Conservation (phyloP, 2,329 filamentous ascomycete species). For the Huntiella moniliformis region DNA sequence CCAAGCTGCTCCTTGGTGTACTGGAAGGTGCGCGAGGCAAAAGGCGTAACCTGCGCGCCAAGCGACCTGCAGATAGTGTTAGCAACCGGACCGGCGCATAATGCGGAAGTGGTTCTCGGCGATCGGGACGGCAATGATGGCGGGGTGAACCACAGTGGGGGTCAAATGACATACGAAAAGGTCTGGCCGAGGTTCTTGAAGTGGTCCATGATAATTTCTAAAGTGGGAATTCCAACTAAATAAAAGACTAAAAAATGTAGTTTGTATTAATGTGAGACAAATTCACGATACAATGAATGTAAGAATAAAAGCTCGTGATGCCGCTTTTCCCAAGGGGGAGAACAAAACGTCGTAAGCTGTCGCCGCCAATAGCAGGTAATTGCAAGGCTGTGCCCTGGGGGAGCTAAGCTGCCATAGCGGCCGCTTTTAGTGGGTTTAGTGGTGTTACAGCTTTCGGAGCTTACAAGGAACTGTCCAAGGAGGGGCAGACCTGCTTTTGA, state of each 20-base stretch:
- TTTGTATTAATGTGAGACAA: neutral
- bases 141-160: neutral
- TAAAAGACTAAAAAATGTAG: neutral
- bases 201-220: slow-evolving; percentile 6
- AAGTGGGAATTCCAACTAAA: neutral
- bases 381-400: no score
- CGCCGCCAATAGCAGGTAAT: no score
- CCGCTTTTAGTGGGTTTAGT: no score
- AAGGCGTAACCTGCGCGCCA: slow-evolving; percentile 75
- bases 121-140: neutral
- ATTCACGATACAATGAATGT: neutral
- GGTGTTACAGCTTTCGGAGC: no score
- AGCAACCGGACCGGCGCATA: no score
- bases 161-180: slow-evolving; percentile 11
- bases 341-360: neutral
- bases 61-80: slow-evolving; percentile 24
- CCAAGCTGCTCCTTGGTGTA: slow-evolving; percentile 96
- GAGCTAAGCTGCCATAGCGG: no score
- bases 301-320: neutral
- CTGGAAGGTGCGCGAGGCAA: slow-evolving; percentile 85
- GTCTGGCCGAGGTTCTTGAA: slow-evolving; percentile 12
- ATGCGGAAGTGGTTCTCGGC: no score
- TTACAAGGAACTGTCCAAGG: no score
- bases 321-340: neutral
- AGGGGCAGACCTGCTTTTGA: no score